A percentile compares a stretch with the other conserved stretches of the same genome.
phyloP scores from a whole-genome alignment of 1,139 yeast genomes.

The Ogataea hybrid region DNA sequence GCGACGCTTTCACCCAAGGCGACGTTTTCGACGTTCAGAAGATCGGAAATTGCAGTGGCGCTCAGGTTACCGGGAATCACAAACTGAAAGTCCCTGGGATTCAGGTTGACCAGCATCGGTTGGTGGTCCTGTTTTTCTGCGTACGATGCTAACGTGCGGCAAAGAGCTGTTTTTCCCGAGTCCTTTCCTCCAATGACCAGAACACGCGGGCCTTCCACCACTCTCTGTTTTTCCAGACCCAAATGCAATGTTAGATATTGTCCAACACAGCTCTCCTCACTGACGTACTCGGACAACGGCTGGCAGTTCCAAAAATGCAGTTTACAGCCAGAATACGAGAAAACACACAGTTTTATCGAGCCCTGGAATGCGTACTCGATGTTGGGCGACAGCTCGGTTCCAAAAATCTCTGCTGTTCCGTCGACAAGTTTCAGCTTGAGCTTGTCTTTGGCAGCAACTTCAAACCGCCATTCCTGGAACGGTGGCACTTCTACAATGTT shows the following conservation, averaged over 20 bases:
- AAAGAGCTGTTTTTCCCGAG: slow-evolving; percentile 76
- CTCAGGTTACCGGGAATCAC: slow-evolving; percentile 82
- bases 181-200: slow-evolving; percentile 70
- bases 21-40: slow-evolving; percentile 70
- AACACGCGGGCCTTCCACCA: slow-evolving; percentile 57
- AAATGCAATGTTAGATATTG: slow-evolving; percentile 70
- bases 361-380: slow-evolving; percentile 60
- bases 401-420: slow-evolving; percentile 89
- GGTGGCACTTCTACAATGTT: slow-evolving; percentile 37
- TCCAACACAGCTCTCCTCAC: slow-evolving; percentile 69
- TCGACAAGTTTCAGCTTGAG: slow-evolving; percentile 53
- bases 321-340: slow-evolving; percentile 57
- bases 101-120: slow-evolving; percentile 73
- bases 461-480: slow-evolving; percentile 82
- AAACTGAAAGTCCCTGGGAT: slow-evolving; percentile 78
- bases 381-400: slow-evolving; percentile 83
- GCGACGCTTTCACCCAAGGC: slow-evolving; percentile 81
- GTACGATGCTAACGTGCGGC: slow-evolving; percentile 70
- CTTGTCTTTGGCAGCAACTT: slow-evolving; percentile 58
- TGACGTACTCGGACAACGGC: slow-evolving; percentile 52
- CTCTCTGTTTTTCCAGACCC: slow-evolving; percentile 54
- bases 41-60: slow-evolving; percentile 81
- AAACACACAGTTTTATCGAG: slow-evolving; percentile 54
- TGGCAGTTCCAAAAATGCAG: slow-evolving; percentile 40
- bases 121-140: slow-evolving; percentile 67